Evolutionary conservation across 83 land plant genomes (phyloP).

Genomic region (Diphasiastrum complanatum): DNA sequence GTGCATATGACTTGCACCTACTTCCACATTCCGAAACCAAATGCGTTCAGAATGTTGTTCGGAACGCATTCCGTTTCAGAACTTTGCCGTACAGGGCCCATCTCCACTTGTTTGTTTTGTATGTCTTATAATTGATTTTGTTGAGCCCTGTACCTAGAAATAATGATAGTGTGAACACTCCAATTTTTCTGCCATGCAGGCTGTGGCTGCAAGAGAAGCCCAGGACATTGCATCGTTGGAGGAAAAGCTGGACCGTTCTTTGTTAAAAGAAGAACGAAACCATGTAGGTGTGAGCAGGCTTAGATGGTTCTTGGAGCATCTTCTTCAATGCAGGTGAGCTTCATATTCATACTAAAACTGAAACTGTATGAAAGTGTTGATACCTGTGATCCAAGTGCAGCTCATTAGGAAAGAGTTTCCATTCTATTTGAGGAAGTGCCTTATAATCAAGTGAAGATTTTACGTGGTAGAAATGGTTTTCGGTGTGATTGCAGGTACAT

Average conservation of each 20-base stretch:
- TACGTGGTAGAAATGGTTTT: too few species aligned
- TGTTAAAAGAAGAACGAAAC: slow-evolving; percentile 64
- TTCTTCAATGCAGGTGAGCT: slow-evolving; percentile 62
- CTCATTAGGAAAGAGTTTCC: too few species aligned
- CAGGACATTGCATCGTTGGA: slow-evolving; percentile 72
- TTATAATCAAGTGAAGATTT: too few species aligned
- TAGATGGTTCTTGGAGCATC: slow-evolving; percentile 70
- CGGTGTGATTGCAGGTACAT: slow-evolving; percentile 50
- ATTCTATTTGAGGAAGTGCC: too few species aligned
- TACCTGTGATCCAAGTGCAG: too few species aligned
- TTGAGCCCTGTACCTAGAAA: too few species aligned
- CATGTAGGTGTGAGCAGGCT: slow-evolving; percentile 87
- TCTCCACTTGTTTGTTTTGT: background rate
- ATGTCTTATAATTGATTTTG: background rate
- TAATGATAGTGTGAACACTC: too few species aligned
- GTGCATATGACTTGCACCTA: too few species aligned
- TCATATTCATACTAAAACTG: background rate
- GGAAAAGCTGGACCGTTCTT: slow-evolving; percentile 69
- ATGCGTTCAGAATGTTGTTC: too few species aligned
- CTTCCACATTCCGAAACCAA: background rate
- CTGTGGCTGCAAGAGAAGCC: slow-evolving; percentile 68
- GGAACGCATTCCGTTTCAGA: too few species aligned
- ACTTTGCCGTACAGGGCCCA: too few species aligned
- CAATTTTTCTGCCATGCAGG: too few species aligned
- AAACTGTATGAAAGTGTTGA: background rate